phyloP scores from a whole-genome alignment of 192 early-diverging fungal species.

The Podila epigama region DNA sequence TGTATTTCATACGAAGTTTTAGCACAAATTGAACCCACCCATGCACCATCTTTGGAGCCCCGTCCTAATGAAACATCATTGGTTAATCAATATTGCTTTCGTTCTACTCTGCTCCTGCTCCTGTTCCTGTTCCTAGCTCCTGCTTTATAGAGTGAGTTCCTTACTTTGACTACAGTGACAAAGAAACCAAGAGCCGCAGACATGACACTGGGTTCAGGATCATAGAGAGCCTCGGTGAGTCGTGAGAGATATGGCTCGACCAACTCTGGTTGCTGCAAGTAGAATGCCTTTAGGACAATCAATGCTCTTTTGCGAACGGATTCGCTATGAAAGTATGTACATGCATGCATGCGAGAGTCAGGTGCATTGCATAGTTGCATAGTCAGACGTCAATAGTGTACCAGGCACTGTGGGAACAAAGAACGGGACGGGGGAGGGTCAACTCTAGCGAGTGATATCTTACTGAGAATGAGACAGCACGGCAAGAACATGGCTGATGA shows the following conservation, averaged over 20 bases:
- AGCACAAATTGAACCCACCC: too few species aligned
- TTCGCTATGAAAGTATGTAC: conserved; percentile 34
- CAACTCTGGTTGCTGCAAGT: conserved; percentile 33
- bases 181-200: conserved; percentile 52
- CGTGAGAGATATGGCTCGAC: conserved; percentile 44
- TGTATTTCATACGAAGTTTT: too few species aligned
- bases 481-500: conserved; percentile 49
- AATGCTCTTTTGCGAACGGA: conserved; percentile 60
- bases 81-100: too few species aligned
- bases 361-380: not conserved
- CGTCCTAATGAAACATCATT: too few species aligned
- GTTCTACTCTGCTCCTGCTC: too few species aligned
- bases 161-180: conserved; percentile 43
- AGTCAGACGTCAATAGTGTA: not conserved
- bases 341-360: not conserved
- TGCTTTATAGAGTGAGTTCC: too few species aligned
- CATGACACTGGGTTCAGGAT: conserved; percentile 57
- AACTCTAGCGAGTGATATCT: conserved; percentile 4
- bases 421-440: not conserved
- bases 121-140: too few species aligned
- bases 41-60: too few species aligned
- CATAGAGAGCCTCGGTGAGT: conserved; percentile 50
- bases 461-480: conserved; percentile 56
- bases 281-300: conserved; percentile 52
- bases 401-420: not conserved